Base-by-base conservation (phyloP, 2,329 filamentous ascomycete genomes). In the Pseudocercospora pini-densiflorae region DNA sequence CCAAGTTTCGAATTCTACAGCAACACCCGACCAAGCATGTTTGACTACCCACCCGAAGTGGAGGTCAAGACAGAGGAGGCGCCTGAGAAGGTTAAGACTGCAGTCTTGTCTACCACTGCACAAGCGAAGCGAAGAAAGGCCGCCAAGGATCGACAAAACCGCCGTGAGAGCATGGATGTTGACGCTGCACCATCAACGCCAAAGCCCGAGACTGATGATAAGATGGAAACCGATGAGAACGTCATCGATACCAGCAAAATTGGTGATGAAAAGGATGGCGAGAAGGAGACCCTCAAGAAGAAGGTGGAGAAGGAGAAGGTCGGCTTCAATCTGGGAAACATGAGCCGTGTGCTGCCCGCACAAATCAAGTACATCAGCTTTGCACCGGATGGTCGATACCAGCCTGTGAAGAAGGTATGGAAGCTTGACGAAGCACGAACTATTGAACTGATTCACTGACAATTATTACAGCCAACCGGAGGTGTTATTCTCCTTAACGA, bases 311-410 rank as follows among this genome's bases (percentile, higher is more conserved):
- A 95, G 84, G 95, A 99, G 83, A 98, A 97, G 87, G 87, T 97
- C 66, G 95, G 95, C 72, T 97, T 95, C 78, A 93, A 97, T 70
- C 87, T 99, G 68, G 92, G 95, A 77, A 99, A 99, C 84, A 96
- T 99, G 93, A 96, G 92, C 62, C 88, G 95, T 74, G 93, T 99
- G 40, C 87, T 99, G 57, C 95, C 94, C 0, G 88, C 89, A 55
- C 95, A 99, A 82, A 87, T 98, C 76, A 97, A 97, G 84, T 97
- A 94, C 79, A 92, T 99, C 76, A 97, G 89, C 79, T 97, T 99
- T 85, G 89, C 92, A 58, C 88, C 92, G 70, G 92, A 92, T 54
- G 77, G 76, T 21, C 90, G 96, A 73, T 99, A 97, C 81, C 92
- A 92, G 85, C 94, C 95, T 40, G 94, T 98, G 70, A 92, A 92